A percentile compares a stretch with the other conserved stretches of the same genome.
These are phyloP conservation scores for Solanum clarkiae DNA, from an alignment of 257 asterid species.

Conservation along the genomic window DNA sequence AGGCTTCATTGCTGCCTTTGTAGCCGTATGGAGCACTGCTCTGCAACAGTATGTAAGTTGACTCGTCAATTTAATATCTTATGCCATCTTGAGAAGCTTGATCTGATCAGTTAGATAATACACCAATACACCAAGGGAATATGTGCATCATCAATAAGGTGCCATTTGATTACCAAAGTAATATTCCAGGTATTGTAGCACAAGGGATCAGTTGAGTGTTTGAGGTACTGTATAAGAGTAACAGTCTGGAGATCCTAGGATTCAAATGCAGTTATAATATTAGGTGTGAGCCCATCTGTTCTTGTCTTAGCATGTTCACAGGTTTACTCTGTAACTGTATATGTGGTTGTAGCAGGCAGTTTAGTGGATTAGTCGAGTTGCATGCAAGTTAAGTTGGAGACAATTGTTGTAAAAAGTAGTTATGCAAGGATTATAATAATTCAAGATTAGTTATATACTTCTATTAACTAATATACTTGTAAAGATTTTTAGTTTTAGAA, in stretches of 20 bases:
- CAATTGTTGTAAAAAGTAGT: not conserved
- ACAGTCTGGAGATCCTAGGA: not conserved
- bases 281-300: not conserved
- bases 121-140: not conserved
- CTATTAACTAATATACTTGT: not conserved
- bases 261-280: not conserved
- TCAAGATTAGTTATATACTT: not conserved
- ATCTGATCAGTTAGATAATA: not conserved
- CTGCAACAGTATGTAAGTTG: constrained; percentile 92
- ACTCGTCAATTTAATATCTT: not conserved
- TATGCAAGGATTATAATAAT: not conserved
- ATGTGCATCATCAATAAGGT: not conserved
- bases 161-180: not conserved
- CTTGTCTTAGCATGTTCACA: not conserved
- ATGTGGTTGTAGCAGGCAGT: not conserved
- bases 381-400: not conserved
- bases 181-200: not conserved
- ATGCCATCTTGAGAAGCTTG: not conserved
- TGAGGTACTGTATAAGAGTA: not conserved
- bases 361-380: not conserved
- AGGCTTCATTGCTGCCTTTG: constrained; percentile 81
- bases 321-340: not conserved
- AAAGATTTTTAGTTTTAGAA: not conserved
- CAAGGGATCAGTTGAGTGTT: not conserved
- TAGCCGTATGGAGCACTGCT: constrained; percentile 94